Evolutionary conservation across 1,284 basidiomycete genomes (phyloP).

Genomic region (Ustilago trichophora): DNA sequence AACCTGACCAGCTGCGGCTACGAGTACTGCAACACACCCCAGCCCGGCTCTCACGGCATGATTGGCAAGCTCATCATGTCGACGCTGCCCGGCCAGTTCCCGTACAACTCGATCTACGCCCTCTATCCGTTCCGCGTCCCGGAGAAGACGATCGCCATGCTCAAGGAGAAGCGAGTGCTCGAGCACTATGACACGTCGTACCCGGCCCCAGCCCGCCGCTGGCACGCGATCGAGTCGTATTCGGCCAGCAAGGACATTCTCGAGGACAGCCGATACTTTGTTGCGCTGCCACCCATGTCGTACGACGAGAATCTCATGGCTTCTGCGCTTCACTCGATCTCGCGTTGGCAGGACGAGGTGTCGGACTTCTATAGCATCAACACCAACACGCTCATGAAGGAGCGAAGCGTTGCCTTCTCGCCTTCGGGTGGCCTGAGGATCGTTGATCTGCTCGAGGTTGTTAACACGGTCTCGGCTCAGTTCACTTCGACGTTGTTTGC

Average conservation of each 20-base stretch:
- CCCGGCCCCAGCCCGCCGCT: conserved; percentile 21
- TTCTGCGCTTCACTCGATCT: conserved; percentile 34
- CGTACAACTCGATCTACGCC: conserved; percentile 48
- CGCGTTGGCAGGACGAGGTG: conserved; percentile 33
- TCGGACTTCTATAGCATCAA: conserved; percentile 28
- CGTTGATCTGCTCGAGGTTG: conserved; percentile 39
- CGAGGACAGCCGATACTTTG: conserved; percentile 35
- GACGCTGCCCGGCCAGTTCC: conserved; percentile 43
- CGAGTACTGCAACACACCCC: conserved; percentile 27
- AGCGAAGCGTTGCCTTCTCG: conserved; percentile 17
- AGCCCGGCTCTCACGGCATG: conserved; percentile 35
- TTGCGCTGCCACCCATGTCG: conserved; percentile 21
- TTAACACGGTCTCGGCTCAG: conserved; percentile 40
- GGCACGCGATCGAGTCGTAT: conserved; percentile 41
- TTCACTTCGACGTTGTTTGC: conserved; percentile 43
- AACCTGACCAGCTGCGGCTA: conserved; percentile 73
- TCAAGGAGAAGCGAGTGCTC: conserved; percentile 72
- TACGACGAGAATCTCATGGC: conserved; percentile 39
- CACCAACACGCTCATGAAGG: conserved; percentile 18
- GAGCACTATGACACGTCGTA: conserved; percentile 69
- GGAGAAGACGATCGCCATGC: conserved; percentile 69
- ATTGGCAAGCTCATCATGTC: conserved; percentile 50
- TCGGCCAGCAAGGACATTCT: conserved; percentile 36
- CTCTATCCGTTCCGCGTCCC: conserved; percentile 76
- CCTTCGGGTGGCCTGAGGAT: conserved; percentile 21